These are phyloP conservation scores for Amauroascus verrucosus DNA, from an alignment of 2,329 filamentous ascomycete species.

Conservation along the genomic window DNA sequence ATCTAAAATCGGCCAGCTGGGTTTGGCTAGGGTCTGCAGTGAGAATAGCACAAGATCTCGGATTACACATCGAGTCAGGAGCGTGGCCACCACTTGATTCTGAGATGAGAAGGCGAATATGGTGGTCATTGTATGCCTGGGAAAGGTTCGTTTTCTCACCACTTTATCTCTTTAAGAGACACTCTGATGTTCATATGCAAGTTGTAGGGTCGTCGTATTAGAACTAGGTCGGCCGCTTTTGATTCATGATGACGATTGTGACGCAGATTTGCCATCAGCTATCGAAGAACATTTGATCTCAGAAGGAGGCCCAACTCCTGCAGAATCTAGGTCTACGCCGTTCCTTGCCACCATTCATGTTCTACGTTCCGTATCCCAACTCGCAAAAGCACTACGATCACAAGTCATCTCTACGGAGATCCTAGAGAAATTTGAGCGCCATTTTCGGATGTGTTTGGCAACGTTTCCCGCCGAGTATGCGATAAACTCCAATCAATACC, in stretches of 20 bases:
- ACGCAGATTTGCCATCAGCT: constrained; percentile 66
- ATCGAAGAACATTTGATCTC: constrained; percentile 61
- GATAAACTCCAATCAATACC: constrained; percentile 51
- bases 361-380: constrained; percentile 62
- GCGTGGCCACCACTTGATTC: constrained; percentile 64
- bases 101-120: constrained; percentile 77
- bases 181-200: constrained; percentile 7
- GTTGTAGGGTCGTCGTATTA: constrained; percentile 56
- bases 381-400: constrained; percentile 61
- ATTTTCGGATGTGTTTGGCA: constrained; percentile 64
- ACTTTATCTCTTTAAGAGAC: neutral
- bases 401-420: constrained; percentile 55
- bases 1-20: constrained; percentile 75
- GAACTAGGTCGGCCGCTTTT: constrained; percentile 71
- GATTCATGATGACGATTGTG: constrained; percentile 82
- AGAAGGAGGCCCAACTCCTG: constrained; percentile 38
- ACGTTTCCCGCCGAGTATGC: constrained; percentile 68
- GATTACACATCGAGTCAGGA: constrained; percentile 64
- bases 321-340: constrained; percentile 52
- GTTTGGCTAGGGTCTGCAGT: constrained; percentile 74
- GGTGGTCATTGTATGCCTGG: constrained; percentile 89
- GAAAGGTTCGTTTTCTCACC: constrained; percentile 54
- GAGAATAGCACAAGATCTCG: constrained; percentile 70
- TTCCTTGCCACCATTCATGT: constrained; percentile 73
- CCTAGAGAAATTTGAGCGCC: constrained; percentile 67